A percentile compares a stretch with the other conserved stretches of the same genome.
These are phyloP conservation scores for Ambrosiella beaveri DNA, from an alignment of 2,329 filamentous ascomycete species.

Conservation along the genomic window DNA sequence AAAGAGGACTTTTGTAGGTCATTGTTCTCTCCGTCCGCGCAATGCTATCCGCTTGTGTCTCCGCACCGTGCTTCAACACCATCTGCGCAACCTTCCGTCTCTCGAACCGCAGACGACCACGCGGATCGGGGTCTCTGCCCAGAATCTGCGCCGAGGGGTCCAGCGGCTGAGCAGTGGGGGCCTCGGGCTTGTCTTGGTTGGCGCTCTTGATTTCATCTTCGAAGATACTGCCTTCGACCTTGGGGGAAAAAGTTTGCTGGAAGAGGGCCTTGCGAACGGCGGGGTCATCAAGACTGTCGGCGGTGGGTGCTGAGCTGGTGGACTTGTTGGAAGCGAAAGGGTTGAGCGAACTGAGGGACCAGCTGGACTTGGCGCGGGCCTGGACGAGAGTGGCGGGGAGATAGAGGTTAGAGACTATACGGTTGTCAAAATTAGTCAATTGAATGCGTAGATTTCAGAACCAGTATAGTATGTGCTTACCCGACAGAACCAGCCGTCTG, in stretches of 20 bases:
- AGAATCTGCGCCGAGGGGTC: constrained; percentile 13
- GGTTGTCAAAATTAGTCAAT: background rate
- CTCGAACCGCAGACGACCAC: constrained; percentile 56
- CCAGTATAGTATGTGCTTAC: constrained; percentile 8
- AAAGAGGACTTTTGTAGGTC: constrained; percentile 44
- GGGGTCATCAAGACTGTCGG: constrained; percentile 26
- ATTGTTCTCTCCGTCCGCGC: constrained; percentile 43
- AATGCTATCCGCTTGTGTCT: constrained; percentile 46
- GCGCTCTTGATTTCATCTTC: constrained; percentile 35
- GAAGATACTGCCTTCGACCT: constrained; percentile 41
- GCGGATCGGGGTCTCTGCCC: constrained; percentile 57
- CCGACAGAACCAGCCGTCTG: constrained; percentile 14
- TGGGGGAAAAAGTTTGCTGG: constrained; percentile 23
- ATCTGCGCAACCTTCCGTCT: constrained; percentile 68
- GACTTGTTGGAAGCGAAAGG: constrained; percentile 12
- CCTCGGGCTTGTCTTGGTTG: constrained; percentile 22
- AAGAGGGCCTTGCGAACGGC: constrained; percentile 26
- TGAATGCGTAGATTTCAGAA: background rate
- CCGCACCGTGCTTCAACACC: constrained; percentile 36
- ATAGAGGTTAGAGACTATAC: constrained; percentile 14
- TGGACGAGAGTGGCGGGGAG: constrained; percentile 16
- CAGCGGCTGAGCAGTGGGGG: constrained; percentile 13
- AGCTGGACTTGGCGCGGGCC: constrained; percentile 24
- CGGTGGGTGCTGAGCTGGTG: constrained; percentile 15
- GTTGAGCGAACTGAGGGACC: constrained; percentile 24